Evolutionary conservation across 768 basidiomycete genomes (phyloP), one percentile per base, ranked within the genome.

Genomic region (Suillus hirtellus): DNA sequence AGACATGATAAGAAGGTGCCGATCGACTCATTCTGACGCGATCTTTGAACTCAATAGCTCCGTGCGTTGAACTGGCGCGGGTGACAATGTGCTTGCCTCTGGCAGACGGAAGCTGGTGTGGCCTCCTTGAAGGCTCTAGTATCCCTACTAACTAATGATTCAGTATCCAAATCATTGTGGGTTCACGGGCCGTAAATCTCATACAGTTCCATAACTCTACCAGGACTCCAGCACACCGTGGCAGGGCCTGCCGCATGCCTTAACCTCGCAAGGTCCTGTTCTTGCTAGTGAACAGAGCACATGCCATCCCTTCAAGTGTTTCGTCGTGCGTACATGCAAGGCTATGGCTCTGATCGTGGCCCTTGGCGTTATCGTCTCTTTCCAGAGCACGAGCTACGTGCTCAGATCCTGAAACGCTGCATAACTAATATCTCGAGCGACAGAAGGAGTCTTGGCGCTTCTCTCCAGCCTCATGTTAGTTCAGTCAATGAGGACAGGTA

Each of bases 401-500:
- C 14, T 65, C 72, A 12, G 78, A 81, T 68, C 76, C 84, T n/a
- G 70, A 68, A 31, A 31, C 27, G 50, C 8, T 52, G 50, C 50
- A 52, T 17, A 31, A 52, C 17, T 17, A 17, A 11, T 31, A 31
- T 52, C 50, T 52, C 50, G 11, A 31, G 17, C 6, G 27, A 52
- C 27, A 15, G 50, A 52, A 38, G 76, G 77, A 10, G 71, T 78
- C 2, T 72, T 82, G 2, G 63, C 61, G 74, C 82, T 31, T 74
- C 77, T n/a, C 76, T 85, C 54, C 84, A 85, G 64, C 83, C 83
- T 21, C 81, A 78, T 64, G 73, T 75, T 1, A 70, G 78, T 40
- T 79, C 77, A 14, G 73, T 73, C 46, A 81, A 72, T 63, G 82
- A 85, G 66, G 84, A 84, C 70, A 77, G 84, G n/a, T 77, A 73